phyloP scores from a whole-genome alignment of 2,329 filamentous ascomycete genomes.

The Fusarium sp. region DNA sequence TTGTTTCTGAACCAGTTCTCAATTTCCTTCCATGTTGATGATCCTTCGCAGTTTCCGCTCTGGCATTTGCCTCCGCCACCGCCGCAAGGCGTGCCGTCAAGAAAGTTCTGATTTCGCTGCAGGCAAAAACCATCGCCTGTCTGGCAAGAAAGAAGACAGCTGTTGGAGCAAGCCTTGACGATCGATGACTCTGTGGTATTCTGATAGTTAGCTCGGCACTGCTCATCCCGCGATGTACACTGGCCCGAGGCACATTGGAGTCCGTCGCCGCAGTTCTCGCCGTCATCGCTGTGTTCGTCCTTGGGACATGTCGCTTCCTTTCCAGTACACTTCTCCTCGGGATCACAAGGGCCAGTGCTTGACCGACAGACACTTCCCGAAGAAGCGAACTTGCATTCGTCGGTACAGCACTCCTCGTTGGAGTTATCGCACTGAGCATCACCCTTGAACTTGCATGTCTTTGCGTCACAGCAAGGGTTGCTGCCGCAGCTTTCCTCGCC shows the following conservation, averaged over 20 bases:
- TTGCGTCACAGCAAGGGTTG: slow-evolving; percentile 86
- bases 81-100: slow-evolving; percentile 90
- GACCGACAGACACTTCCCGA: slow-evolving; percentile 81
- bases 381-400: slow-evolving; percentile 73
- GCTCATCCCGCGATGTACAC: slow-evolving; percentile 90
- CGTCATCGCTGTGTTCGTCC: slow-evolving; percentile 77
- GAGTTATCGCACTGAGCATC: slow-evolving; percentile 81
- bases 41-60: slow-evolving; percentile 82
- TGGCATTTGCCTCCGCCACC: slow-evolving; percentile 80
- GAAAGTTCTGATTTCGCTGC: slow-evolving; percentile 86
- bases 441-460: slow-evolving; percentile 84
- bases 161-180: slow-evolving; percentile 76
- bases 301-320: slow-evolving; percentile 76
- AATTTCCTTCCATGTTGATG: slow-evolving; percentile 76
- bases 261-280: slow-evolving; percentile 74
- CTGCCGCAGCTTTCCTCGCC: slow-evolving; percentile 75
- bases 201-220: slow-evolving; percentile 88
- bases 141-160: slow-evolving; percentile 81
- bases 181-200: slow-evolving; percentile 77
- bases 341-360: slow-evolving; percentile 85
- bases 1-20: slow-evolving; percentile 80
- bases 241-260: slow-evolving; percentile 90
- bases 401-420: slow-evolving; percentile 85
- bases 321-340: slow-evolving; percentile 84
- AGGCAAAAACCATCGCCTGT: slow-evolving; percentile 79